A percentile compares a stretch with the other conserved stretches of the same genome.
Conservation (phyloP, 2,329 filamentous ascomycete species). For the Botrytis aclada region DNA sequence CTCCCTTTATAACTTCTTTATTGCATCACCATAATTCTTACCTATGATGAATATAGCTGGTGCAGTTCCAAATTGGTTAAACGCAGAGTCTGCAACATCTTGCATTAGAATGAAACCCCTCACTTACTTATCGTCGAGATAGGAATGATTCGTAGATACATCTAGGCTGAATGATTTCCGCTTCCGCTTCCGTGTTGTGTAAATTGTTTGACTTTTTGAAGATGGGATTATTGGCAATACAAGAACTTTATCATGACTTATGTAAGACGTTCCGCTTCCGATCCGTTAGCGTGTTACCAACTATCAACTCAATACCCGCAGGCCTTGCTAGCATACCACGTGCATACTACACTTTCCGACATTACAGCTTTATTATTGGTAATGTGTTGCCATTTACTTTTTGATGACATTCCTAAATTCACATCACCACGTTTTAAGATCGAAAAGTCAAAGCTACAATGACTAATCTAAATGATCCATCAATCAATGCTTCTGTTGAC, state of each 20-base stretch:
- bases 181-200: conserved; percentile 17
- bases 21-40: neutral
- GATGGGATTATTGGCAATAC: neutral
- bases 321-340: neutral
- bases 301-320: neutral
- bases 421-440: neutral
- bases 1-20: conserved; percentile 9
- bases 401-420: neutral
- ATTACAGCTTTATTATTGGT: neutral
- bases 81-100: neutral
- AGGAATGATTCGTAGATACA: conserved; percentile 5
- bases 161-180: neutral
- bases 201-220: neutral
- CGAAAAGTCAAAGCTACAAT: neutral
- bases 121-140: conserved; percentile 8
- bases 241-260: neutral
- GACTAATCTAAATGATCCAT: neutral
- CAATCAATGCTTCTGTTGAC: neutral
- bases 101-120: neutral
- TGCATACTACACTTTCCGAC: neutral
- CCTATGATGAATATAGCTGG: neutral
- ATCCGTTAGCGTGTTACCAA: conserved; percentile 2
- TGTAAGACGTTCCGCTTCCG: conserved; percentile 8
- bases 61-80: conserved; percentile 6
- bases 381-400: neutral